These are phyloP conservation scores for Trichomonas gallinae DNA, from an alignment of 208 protist species.

Conservation along the genomic window DNA sequence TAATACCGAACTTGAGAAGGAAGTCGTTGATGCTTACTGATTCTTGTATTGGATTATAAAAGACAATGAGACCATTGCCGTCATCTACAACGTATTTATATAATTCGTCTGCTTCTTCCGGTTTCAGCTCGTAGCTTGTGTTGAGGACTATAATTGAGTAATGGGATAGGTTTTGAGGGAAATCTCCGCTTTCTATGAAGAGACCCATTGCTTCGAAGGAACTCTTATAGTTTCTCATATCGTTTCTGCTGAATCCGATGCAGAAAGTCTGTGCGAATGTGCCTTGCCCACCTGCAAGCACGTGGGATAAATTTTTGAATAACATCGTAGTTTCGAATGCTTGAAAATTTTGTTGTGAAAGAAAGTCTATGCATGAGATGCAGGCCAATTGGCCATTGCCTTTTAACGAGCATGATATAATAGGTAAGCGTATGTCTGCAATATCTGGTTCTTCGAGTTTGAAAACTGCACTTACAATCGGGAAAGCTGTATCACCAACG, in stretches of 20 bases:
- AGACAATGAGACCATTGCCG: neutral
- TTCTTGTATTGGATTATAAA: neutral
- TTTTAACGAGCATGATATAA: neutral
- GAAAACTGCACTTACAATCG: neutral
- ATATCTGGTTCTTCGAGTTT: neutral
- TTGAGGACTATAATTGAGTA: neutral
- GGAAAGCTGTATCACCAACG: neutral
- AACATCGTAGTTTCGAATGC: neutral
- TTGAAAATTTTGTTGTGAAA: neutral
- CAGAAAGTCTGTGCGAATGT: neutral
- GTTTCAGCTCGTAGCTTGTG: neutral
- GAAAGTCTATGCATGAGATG: neutral
- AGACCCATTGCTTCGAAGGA: neutral
- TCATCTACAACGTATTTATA: neutral
- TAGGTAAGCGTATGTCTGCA: neutral
- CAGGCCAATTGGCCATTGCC: neutral
- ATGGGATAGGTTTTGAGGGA: neutral
- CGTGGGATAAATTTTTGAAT: neutral
- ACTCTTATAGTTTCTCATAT: neutral
- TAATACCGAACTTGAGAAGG: neutral
- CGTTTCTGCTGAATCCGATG: neutral
- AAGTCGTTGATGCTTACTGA: neutral
- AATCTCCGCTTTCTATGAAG: neutral
- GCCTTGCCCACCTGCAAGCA: neutral
- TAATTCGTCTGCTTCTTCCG: neutral